Evolutionary conservation across 2,329 filamentous ascomycete genomes (phyloP).

Genomic region (Aspergillus bombycis): DNA sequence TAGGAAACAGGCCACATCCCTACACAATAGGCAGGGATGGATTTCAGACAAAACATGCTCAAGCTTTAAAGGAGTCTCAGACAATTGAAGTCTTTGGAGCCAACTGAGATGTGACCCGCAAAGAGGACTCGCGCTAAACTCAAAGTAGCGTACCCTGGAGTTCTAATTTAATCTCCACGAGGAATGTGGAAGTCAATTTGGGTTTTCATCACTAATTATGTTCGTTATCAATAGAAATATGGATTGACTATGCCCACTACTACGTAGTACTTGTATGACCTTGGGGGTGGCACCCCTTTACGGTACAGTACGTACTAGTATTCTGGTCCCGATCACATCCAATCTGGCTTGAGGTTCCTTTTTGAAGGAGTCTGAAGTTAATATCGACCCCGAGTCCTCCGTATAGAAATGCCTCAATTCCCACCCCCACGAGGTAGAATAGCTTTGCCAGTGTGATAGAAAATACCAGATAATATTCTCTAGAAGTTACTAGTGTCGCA

Average conservation of each 20-base stretch:
- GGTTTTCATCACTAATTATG: slow-evolving; percentile 7
- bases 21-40: no score
- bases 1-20: not conserved
- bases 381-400: not conserved
- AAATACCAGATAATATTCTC: not conserved
- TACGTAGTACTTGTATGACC: not conserved
- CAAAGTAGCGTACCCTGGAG: not conserved
- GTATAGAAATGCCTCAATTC: not conserved
- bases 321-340: not conserved
- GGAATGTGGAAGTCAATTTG: slow-evolving; percentile 9
- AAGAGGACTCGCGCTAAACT: slow-evolving; percentile 1
- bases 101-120: slow-evolving; percentile 3
- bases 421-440: not conserved
- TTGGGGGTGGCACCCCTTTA: not conserved
- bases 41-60: not conserved
- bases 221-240: slow-evolving; percentile 11
- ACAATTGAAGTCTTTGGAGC: not conserved
- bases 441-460: no score
- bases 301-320: not conserved
- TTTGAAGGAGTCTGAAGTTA: not conserved
- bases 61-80: not conserved
- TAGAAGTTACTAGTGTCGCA: not conserved
- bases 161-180: slow-evolving; percentile 15
- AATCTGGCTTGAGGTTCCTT: not conserved
- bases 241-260: not conserved